Conservation (phyloP, 345 rosid genomes). For the Citrus maxima region DNA sequence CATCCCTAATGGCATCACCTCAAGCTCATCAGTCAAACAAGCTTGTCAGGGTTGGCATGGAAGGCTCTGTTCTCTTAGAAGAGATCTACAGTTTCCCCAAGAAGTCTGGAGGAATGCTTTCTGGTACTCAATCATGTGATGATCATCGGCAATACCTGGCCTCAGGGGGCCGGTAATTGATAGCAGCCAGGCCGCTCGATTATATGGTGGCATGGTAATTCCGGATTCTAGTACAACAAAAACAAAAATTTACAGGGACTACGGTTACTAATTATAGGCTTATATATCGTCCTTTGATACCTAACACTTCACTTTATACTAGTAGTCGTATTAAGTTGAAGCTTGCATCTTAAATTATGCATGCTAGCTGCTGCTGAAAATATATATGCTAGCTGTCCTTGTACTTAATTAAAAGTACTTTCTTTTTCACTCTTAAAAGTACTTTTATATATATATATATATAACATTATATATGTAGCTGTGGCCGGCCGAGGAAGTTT, state of each 20-base stretch:
- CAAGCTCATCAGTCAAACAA: not conserved
- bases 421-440: too few relatives aligned
- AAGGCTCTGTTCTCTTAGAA: conserved; percentile 13
- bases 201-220: not conserved
- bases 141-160: not conserved
- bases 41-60: conserved; percentile 10
- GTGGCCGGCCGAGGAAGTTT: too few relatives aligned
- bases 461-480: too few relatives aligned
- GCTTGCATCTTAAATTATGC: not conserved
- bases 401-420: too few relatives aligned
- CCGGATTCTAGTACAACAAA: not conserved
- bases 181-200: not conserved
- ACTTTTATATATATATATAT: too few relatives aligned
- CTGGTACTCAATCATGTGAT: not conserved
- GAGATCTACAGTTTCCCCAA: not conserved
- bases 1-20: not conserved
- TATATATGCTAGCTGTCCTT: too few relatives aligned
- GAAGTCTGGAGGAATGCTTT: not conserved
- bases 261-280: not conserved
- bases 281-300: not conserved
- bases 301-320: too few relatives aligned
- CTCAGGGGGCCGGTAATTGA: not conserved
- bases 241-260: not conserved
- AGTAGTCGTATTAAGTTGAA: too few relatives aligned
- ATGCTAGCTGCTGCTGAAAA: not conserved